These are phyloP conservation scores for Lolium perenne DNA, from an alignment of 176 grass and related monocot genomes.

Conservation along the genomic window DNA sequence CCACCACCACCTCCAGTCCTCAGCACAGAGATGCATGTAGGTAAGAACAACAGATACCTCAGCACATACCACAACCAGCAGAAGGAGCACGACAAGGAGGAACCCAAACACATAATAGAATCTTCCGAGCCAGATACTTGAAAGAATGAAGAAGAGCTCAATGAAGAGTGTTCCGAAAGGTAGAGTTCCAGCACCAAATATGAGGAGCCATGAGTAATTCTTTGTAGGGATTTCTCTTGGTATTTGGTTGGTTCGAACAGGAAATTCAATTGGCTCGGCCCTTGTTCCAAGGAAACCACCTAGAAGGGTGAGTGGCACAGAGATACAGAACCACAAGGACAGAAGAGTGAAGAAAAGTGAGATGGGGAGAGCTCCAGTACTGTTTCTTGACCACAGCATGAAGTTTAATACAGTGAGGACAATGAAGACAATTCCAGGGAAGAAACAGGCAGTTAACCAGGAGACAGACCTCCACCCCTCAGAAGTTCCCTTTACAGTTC, in stretches of 20 bases:
- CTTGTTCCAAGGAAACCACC: conserved; percentile 85
- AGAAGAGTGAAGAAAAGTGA: conserved; percentile 81
- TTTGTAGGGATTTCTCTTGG: conserved; percentile 78
- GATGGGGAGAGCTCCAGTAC: conserved; percentile 82
- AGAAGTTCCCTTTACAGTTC: conserved; percentile 75
- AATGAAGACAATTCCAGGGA: conserved; percentile 79
- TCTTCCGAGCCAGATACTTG: conserved; percentile 88
- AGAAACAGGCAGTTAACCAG: conserved; percentile 89
- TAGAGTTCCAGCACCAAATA: conserved; percentile 81
- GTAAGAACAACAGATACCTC: conserved; percentile 92
- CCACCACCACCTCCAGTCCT: conserved; percentile 96
- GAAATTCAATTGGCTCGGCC: conserved; percentile 67
- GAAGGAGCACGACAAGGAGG: conserved; percentile 77
- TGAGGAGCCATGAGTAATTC: conserved; percentile 85
- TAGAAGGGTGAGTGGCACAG: conserved; percentile 85
- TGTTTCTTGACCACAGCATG: conserved; percentile 84
- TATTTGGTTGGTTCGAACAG: conserved; percentile 90
- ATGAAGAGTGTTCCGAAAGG: conserved; percentile 94
- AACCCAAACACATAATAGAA: conserved; percentile 96
- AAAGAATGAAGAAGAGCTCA: conserved; percentile 89
- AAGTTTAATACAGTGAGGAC: conserved; percentile 78
- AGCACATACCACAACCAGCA: conserved; percentile 81
- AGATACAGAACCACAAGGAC: conserved; percentile 92
- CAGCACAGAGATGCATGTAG: conserved; percentile 90
- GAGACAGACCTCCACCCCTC: conserved; percentile 89